Percentiles rank a stretch among this genome's conserved stretches.
phyloP scores from a whole-genome alignment of 2,329 filamentous ascomycete species.

The Chaetomium olivaceum region DNA sequence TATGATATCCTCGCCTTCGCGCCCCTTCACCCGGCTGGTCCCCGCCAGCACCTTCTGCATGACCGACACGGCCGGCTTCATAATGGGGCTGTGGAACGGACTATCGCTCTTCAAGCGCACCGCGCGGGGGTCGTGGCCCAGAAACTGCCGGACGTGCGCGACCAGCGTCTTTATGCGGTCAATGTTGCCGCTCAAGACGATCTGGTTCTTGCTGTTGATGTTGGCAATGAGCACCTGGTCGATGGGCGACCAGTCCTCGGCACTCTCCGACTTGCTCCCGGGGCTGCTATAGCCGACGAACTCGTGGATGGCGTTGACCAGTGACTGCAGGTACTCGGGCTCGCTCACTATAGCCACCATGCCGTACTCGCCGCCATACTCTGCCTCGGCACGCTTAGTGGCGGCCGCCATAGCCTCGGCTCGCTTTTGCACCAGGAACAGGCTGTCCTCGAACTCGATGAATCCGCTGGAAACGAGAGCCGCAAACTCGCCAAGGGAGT shows the following conservation, averaged over 20 bases:
- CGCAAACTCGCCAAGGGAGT: constrained; percentile 91
- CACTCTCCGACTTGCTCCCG: constrained; percentile 44
- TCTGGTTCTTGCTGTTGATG: constrained; percentile 94
- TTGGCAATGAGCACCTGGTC: constrained; percentile 90
- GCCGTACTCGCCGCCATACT: constrained; percentile 79
- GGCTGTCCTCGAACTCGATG: constrained; percentile 72
- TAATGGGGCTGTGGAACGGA: constrained; percentile 89
- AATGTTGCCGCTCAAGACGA: constrained; percentile 87
- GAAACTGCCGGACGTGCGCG: constrained; percentile 82
- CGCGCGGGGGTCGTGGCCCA: constrained; percentile 85
- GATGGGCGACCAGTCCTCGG: constrained; percentile 68
- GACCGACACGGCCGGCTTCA: constrained; percentile 77
- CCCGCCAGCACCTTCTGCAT: constrained; percentile 69
- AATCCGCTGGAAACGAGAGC: constrained; percentile 84
- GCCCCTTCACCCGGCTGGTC: constrained; percentile 55
- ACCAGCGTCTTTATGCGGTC: constrained; percentile 78
- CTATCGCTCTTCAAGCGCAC: constrained; percentile 84
- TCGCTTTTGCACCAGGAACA: constrained; percentile 73
- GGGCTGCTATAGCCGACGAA: constrained; percentile 71
- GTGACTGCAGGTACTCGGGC: constrained; percentile 66
- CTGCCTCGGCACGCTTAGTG: constrained; percentile 63
- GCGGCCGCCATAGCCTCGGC: constrained; percentile 83
- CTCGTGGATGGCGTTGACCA: constrained; percentile 74
- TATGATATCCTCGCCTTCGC: constrained; percentile 63
- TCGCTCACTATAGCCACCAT: constrained; percentile 95